These are phyloP conservation scores for Carex scoparia DNA, from an alignment of 176 grass and related monocot genomes.

Conservation along the genomic window DNA sequence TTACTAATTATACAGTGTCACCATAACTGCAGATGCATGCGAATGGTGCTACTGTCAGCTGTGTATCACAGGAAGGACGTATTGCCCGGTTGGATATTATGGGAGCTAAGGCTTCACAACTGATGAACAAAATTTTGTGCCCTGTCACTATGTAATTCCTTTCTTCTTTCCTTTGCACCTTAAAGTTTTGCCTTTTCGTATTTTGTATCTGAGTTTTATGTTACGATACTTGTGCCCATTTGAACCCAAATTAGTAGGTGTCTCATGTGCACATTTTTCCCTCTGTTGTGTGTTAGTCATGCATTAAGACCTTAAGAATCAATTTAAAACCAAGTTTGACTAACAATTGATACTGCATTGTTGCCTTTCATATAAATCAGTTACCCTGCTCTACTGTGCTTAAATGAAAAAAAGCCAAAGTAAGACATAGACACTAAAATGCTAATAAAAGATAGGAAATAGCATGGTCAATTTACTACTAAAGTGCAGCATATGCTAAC, in stretches of 20 bases:
- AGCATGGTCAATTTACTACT: not conserved
- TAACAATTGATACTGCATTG: not conserved
- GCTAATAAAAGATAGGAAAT: not conserved
- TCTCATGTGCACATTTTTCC: not conserved
- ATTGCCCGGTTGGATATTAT: slow-evolving; percentile 75
- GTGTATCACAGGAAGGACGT: slow-evolving; percentile 52
- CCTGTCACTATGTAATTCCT: slow-evolving; percentile 41
- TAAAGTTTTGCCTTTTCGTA: slow-evolving; percentile 17
- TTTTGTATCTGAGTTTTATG: slow-evolving; percentile 7
- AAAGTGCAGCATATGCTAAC: not conserved
- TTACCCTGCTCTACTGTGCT: not conserved
- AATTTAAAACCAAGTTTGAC: not conserved
- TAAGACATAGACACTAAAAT: not conserved
- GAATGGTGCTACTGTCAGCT: slow-evolving; percentile 19
- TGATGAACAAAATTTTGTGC: slow-evolving; percentile 47
- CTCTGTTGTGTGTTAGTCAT: not conserved
- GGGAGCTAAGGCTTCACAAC: slow-evolving; percentile 55
- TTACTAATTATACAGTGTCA: not conserved
- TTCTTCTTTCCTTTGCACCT: not conserved
- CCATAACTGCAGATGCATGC: not conserved
- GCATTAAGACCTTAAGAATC: not conserved
- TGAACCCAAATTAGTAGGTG: not conserved
- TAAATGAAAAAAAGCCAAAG: not conserved
- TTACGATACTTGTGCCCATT: not conserved
- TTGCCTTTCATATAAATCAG: not conserved